Evolutionary conservation across 768 basidiomycete species (phyloP).

Genomic region (Coprinopsis sp.): DNA sequence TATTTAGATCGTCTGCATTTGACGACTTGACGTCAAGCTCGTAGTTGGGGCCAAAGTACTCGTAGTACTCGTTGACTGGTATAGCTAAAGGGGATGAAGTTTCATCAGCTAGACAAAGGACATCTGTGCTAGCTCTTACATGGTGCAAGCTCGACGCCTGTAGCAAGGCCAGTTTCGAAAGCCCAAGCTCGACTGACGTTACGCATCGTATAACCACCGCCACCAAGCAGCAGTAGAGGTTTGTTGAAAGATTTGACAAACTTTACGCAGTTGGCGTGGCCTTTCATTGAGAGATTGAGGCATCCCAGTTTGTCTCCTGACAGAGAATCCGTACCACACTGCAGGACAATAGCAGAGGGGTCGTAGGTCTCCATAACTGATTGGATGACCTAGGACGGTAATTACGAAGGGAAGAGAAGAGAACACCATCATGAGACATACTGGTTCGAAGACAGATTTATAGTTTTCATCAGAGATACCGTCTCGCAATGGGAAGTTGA

Average conservation of each 20-base stretch:
- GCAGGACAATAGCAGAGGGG: conserved; percentile 92
- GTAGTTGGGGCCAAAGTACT: conserved; percentile 98
- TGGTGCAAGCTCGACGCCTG: conserved; percentile 86
- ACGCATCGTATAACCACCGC: conserved; percentile 98
- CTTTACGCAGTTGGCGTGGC: conserved; percentile 95
- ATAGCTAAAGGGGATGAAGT: conserved; percentile 54
- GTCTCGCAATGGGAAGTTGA: conserved; percentile 93
- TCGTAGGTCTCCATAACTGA: conserved; percentile 94
- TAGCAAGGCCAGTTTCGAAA: conserved; percentile 96
- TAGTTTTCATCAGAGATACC: conserved; percentile 96
- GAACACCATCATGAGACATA: conserved; percentile 32
- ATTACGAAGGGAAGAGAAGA: not conserved
- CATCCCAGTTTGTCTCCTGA: conserved; percentile 95
- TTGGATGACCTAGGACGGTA: conserved; percentile 67
- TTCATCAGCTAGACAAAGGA: conserved; percentile 1
- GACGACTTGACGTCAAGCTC: conserved; percentile 91
- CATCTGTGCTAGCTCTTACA: conserved; percentile 42
- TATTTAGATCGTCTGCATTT: conserved; percentile 95
- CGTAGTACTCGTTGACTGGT: conserved; percentile 98
- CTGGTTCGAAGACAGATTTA: conserved; percentile 92
- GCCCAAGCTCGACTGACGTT: conserved; percentile 98
- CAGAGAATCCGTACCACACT: conserved; percentile 96
- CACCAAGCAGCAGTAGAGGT: conserved; percentile 90
- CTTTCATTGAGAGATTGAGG: conserved; percentile 94
- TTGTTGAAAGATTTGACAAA: conserved; percentile 96